phyloP scores from a whole-genome alignment of 768 basidiomycete genomes.

The Dictyophora rubrovolvata region DNA sequence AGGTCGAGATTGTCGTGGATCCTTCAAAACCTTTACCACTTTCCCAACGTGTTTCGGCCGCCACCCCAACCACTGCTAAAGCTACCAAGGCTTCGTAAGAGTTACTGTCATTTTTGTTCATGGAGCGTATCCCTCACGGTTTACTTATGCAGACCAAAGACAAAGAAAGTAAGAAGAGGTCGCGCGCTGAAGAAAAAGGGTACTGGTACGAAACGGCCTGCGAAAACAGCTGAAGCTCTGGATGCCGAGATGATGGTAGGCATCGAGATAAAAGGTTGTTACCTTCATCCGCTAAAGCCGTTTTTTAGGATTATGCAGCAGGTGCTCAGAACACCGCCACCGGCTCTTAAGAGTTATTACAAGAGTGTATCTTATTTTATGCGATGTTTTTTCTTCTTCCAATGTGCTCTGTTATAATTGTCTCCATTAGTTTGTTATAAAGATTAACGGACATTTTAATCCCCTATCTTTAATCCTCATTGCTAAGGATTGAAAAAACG shows the following conservation, averaged over 20 bases:
- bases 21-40: slow-evolving; percentile 63
- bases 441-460: no score
- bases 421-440: not conserved
- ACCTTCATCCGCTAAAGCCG: not conserved
- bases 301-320: not conserved
- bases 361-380: not conserved
- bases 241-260: slow-evolving; percentile 98
- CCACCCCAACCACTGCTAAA: slow-evolving; percentile 31
- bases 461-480: no score
- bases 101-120: slow-evolving; percentile 22
- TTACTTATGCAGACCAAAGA: slow-evolving; percentile 22
- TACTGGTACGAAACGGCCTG: slow-evolving; percentile 50
- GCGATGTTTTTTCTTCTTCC: not conserved
- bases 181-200: slow-evolving; percentile 33
- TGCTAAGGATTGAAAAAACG: no score
- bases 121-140: not conserved
- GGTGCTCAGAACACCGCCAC: not conserved
- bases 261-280: not conserved
- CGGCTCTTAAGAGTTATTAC: not conserved
- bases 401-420: not conserved
- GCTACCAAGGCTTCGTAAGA: slow-evolving; percentile 21
- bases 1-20: slow-evolving; percentile 95
- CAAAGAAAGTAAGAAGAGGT: slow-evolving; percentile 34
- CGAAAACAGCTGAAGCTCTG: slow-evolving; percentile 80
- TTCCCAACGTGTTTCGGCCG: slow-evolving; percentile 77